These are phyloP conservation scores for Vicia villosa DNA, from an alignment of 306 rosid genomes.

Conservation along the genomic window DNA sequence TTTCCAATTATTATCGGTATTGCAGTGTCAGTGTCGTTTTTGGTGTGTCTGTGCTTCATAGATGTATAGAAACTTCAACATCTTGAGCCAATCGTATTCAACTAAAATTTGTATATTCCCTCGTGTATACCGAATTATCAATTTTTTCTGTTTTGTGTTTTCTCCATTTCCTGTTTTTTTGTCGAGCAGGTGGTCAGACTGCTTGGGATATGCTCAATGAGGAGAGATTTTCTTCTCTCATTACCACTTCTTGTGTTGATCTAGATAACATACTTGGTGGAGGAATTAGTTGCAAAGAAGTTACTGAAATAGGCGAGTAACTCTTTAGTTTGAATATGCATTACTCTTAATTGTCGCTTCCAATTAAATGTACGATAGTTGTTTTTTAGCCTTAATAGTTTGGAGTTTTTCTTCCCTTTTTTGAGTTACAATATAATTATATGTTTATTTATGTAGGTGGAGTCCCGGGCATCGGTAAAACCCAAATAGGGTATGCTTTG, in stretches of 20 bases:
- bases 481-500: conserved; percentile 81
- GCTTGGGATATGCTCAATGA: conserved; percentile 94
- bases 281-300: conserved; percentile 84
- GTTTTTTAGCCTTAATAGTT: neutral
- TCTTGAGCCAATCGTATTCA: neutral
- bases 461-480: conserved; percentile 96
- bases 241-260: conserved; percentile 80
- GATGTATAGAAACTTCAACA: too few relatives aligned
- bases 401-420: conserved; percentile 26
- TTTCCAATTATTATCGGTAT: too few relatives aligned
- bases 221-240: conserved; percentile 57
- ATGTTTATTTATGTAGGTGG: conserved; percentile 62
- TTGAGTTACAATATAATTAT: conserved; percentile 16
- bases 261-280: conserved; percentile 86
- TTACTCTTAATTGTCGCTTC: neutral
- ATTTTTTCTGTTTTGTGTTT: neutral
- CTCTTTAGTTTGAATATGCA: conserved; percentile 3
- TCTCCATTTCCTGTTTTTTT: conserved; percentile 16
- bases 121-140: neutral
- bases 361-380: conserved; percentile 6
- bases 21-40: too few relatives aligned
- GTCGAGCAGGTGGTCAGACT: conserved; percentile 69
- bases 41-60: too few relatives aligned
- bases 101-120: neutral
- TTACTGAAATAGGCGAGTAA: conserved; percentile 85